Percentiles rank a stretch among this genome's conserved stretches.
phyloP scores from a whole-genome alignment of 2,329 filamentous ascomycete genomes.

The Clonostachys chloroleuca region DNA sequence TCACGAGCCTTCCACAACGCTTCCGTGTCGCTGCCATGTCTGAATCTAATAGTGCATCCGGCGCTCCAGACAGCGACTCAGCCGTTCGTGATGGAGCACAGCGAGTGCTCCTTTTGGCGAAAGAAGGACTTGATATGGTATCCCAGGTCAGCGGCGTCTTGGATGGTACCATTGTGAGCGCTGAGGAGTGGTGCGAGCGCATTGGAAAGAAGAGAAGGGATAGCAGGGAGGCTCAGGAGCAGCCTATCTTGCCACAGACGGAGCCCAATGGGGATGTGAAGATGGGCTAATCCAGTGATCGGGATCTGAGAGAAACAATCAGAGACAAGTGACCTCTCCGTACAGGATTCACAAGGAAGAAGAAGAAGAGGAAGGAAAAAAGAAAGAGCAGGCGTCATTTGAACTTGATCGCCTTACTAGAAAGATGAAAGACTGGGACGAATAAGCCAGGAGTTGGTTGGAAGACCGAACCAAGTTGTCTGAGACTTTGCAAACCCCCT shows the following conservation, averaged over 20 bases:
- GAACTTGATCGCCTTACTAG: too few relatives aligned
- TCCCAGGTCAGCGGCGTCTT: conserved; percentile 83
- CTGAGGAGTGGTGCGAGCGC: conserved; percentile 85
- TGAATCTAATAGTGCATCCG: conserved; percentile 11
- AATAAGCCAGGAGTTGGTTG: too few relatives aligned
- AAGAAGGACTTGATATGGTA: conserved; percentile 93
- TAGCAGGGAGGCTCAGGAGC: conserved; percentile 16
- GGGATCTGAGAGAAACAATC: too few relatives aligned
- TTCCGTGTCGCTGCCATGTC: conserved; percentile 68
- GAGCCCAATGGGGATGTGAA: conserved; percentile 18
- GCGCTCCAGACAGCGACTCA: conserved; percentile 27
- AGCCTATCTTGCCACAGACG: conserved; percentile 14
- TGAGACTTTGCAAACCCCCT: too few relatives aligned
- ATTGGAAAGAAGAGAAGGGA: conserved; percentile 44
- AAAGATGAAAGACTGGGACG: too few relatives aligned
- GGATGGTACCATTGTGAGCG: conserved; percentile 83
- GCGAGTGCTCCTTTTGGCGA: conserved; percentile 78
- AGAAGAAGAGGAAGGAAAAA: too few relatives aligned
- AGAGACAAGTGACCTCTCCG: too few relatives aligned
- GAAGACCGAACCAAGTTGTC: too few relatives aligned
- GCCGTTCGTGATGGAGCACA: conserved; percentile 56
- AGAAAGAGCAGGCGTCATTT: too few relatives aligned
- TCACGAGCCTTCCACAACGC: conserved; percentile 78
- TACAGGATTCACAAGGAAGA: too few relatives aligned
- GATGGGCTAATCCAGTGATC: conserved; percentile 17